phyloP scores from a whole-genome alignment of 306 rosid species.

The Sindora glabra region DNA sequence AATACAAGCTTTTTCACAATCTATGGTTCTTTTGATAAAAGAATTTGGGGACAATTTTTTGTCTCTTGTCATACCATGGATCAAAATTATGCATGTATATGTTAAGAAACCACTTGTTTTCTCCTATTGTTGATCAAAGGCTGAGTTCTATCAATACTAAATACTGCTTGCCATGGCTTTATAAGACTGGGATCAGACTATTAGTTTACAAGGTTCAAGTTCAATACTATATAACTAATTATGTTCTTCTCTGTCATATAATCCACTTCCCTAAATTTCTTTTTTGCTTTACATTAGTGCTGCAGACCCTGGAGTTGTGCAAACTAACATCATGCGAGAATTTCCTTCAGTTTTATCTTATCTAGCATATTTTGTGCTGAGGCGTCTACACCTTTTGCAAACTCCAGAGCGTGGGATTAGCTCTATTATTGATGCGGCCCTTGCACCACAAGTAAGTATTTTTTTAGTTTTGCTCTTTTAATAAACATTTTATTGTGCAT shows the following conservation, averaged over 20 bases:
- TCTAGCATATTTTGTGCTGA: constrained; percentile 36
- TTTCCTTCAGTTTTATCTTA: constrained; percentile 47
- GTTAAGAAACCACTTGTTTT: neutral
- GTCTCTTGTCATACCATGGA: neutral
- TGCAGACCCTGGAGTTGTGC: constrained; percentile 78
- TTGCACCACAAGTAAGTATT: constrained; percentile 64
- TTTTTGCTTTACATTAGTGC: constrained; percentile 34
- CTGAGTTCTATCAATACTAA: constrained; percentile 1
- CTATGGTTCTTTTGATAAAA: neutral
- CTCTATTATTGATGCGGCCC: constrained; percentile 71
- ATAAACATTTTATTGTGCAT: neutral
- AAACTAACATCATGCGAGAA: constrained; percentile 76
- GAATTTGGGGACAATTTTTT: neutral
- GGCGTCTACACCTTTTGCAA: constrained; percentile 45
- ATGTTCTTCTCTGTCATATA: neutral
- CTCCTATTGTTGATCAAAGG: neutral
- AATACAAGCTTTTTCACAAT: neutral
- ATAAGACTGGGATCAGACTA: neutral
- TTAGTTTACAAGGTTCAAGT: constrained; percentile 11
- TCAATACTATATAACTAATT: no score
- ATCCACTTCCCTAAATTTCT: constrained; percentile 3
- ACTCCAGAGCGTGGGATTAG: constrained; percentile 48
- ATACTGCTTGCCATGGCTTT: neutral
- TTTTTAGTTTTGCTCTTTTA: neutral
- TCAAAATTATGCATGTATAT: neutral